These are phyloP conservation scores for Pseudogymnoascus sp. DNA, from an alignment of 2,329 filamentous ascomycete species.

Conservation along the genomic window DNA sequence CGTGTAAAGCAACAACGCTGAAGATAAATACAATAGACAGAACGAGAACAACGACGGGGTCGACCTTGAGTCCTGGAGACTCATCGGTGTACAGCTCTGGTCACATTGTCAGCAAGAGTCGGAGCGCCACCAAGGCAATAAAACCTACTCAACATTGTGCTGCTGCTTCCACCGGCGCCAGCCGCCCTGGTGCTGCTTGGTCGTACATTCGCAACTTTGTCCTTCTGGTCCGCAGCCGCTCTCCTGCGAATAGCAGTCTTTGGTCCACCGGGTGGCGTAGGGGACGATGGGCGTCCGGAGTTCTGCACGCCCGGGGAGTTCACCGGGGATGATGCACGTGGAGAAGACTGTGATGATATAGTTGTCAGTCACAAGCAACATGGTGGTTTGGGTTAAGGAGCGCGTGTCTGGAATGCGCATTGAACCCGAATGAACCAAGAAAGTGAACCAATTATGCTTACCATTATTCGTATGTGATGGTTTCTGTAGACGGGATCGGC, in stretches of 20 bases:
- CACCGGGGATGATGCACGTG: constrained; percentile 46
- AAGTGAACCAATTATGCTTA: constrained; percentile 1
- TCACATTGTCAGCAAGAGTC: constrained; percentile 9
- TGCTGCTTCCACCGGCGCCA: constrained; percentile 90
- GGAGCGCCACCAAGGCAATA: not conserved
- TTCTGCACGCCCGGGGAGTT: constrained; percentile 46
- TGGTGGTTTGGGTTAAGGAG: not conserved
- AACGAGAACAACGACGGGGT: constrained; percentile 94
- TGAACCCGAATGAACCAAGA: not conserved
- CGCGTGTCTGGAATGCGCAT: not conserved
- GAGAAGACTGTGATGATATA: constrained; percentile 24
- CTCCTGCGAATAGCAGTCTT: constrained; percentile 92
- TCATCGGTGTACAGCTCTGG: constrained; percentile 94
- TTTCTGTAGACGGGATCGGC: not conserved
- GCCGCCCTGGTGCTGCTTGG: constrained; percentile 88
- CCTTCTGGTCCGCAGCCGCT: constrained; percentile 93
- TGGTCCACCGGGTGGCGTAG: constrained; percentile 83
- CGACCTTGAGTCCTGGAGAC: constrained; percentile 92
- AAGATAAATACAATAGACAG: constrained; percentile 98
- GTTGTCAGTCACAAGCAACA: not conserved
- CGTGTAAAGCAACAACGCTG: constrained; percentile 92
- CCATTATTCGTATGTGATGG: not conserved
- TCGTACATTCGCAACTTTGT: constrained; percentile 88
- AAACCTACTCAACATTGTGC: constrained; percentile 90
- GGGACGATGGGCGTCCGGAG: constrained; percentile 73